Conservation (phyloP, 1,139 yeast genomes). For the Candida dubliniensis region DNA sequence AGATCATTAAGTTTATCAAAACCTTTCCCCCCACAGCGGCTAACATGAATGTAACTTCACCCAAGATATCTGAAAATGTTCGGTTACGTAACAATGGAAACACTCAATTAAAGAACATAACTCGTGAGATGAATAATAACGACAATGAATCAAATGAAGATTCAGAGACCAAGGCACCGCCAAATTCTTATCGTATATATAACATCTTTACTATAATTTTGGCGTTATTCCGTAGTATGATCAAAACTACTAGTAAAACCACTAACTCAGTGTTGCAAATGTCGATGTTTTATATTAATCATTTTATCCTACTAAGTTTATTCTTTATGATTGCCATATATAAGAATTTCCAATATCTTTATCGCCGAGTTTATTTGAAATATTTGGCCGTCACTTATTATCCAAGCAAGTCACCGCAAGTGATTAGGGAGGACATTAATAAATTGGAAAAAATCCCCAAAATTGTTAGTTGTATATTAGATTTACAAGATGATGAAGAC, state of each 20-base stretch:
- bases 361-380: slow-evolving; percentile 57
- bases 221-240: slow-evolving; percentile 12
- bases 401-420: slow-evolving; percentile 81
- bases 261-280: slow-evolving; percentile 7
- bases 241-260: slow-evolving; percentile 5
- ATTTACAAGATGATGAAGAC: slow-evolving; percentile 69
- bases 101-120: slow-evolving; percentile 11
- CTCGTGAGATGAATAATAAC: slow-evolving; percentile 5
- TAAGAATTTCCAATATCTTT: slow-evolving; percentile 52
- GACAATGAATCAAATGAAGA: slow-evolving; percentile 3
- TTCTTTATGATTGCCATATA: slow-evolving; percentile 58
- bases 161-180: slow-evolving; percentile 9
- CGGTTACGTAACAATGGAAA: slow-evolving; percentile 11
- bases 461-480: slow-evolving; percentile 70
- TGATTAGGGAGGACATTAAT: slow-evolving; percentile 80
- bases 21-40: not conserved
- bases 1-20: not conserved
- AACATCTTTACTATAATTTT: slow-evolving; percentile 11
- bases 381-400: slow-evolving; percentile 67
- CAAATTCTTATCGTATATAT: slow-evolving; percentile 11
- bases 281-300: slow-evolving; percentile 19
- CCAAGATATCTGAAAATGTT: slow-evolving; percentile 13
- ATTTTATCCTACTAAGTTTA: slow-evolving; percentile 47
- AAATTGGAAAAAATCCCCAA: slow-evolving; percentile 75
- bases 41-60: slow-evolving; percentile 10